phyloP scores from a whole-genome alignment of 164 flowering plant species.

The Santalum album region DNA sequence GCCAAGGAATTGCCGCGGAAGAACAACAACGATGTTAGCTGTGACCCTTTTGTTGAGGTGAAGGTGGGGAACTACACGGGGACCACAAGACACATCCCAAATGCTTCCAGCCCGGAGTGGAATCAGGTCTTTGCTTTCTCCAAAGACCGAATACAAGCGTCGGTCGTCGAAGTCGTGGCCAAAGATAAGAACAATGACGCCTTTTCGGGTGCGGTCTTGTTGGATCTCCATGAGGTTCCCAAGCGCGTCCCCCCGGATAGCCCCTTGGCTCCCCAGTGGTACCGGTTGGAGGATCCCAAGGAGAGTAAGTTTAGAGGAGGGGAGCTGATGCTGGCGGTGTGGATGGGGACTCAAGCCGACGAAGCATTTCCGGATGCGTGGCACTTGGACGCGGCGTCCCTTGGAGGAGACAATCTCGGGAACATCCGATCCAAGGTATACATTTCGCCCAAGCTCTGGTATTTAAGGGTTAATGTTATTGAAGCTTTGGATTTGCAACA shows the following conservation, averaged over 20 bases:
- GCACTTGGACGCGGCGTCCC: constrained; percentile 24
- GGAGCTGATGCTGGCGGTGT: constrained; percentile 54
- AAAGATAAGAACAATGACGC: constrained; percentile 17
- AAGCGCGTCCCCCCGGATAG: constrained; percentile 56
- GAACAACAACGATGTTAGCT: background rate
- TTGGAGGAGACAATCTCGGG: constrained; percentile 18
- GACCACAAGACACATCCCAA: constrained; percentile 15
- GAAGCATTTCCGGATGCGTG: constrained; percentile 37
- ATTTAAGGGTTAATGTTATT: constrained; percentile 43
- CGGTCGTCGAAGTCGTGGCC: constrained; percentile 17
- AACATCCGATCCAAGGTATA: constrained; percentile 45
- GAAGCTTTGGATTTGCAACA: constrained; percentile 47
- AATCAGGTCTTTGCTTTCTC: constrained; percentile 28
- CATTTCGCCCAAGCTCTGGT: constrained; percentile 54
- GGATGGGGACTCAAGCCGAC: constrained; percentile 69
- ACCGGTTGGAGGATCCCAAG: constrained; percentile 32
- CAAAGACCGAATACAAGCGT: constrained; percentile 23
- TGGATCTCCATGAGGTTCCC: constrained; percentile 42
- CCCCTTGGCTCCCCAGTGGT: constrained; percentile 56
- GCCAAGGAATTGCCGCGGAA: constrained; percentile 21
- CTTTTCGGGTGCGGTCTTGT: constrained; percentile 29
- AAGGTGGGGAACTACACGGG: constrained; percentile 26
- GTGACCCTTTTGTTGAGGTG: constrained; percentile 29
- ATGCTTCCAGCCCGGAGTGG: constrained; percentile 24
- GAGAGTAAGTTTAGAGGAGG: constrained; percentile 26